phyloP scores from a whole-genome alignment of 139 green algal genomes.

The Haematococcus lacustris region DNA sequence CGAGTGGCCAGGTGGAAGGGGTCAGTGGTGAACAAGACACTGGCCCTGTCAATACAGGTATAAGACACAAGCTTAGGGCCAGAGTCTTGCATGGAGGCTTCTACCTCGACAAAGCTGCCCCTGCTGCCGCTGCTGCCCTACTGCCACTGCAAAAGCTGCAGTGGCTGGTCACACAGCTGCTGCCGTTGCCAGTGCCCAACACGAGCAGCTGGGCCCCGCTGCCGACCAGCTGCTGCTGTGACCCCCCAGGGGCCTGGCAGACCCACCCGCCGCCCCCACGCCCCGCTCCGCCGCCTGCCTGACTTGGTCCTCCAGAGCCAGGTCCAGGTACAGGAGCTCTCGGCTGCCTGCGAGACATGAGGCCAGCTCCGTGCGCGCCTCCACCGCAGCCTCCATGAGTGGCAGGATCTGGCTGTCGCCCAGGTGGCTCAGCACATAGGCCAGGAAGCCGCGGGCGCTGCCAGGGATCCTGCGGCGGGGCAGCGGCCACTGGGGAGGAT shows the following conservation, averaged over 20 bases:
- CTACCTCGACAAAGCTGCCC: too few relatives aligned
- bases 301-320: slow-evolving; percentile 86
- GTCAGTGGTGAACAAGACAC: too few relatives aligned
- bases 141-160: too few relatives aligned
- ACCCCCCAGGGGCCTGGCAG: too few relatives aligned
- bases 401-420: slow-evolving; percentile 58
- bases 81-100: too few relatives aligned
- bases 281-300: slow-evolving; percentile 50
- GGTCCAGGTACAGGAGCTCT: slow-evolving; percentile 94
- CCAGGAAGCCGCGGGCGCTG: slow-evolving; percentile 67
- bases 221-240: too few relatives aligned
- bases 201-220: too few relatives aligned
- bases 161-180: too few relatives aligned
- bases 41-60: too few relatives aligned
- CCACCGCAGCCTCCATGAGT: slow-evolving; percentile 83
- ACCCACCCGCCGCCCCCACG: slow-evolving; percentile 24
- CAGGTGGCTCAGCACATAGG: slow-evolving; percentile 70
- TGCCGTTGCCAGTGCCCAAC: too few relatives aligned
- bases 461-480: slow-evolving; percentile 36
- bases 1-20: background rate
- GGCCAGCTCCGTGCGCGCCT: slow-evolving; percentile 80
- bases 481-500: background rate
- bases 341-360: slow-evolving; percentile 43
- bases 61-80: too few relatives aligned
- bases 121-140: too few relatives aligned